Base-by-base conservation (phyloP, 2,329 filamentous ascomycete genomes). In the Tolypocladium endophyticum region DNA sequence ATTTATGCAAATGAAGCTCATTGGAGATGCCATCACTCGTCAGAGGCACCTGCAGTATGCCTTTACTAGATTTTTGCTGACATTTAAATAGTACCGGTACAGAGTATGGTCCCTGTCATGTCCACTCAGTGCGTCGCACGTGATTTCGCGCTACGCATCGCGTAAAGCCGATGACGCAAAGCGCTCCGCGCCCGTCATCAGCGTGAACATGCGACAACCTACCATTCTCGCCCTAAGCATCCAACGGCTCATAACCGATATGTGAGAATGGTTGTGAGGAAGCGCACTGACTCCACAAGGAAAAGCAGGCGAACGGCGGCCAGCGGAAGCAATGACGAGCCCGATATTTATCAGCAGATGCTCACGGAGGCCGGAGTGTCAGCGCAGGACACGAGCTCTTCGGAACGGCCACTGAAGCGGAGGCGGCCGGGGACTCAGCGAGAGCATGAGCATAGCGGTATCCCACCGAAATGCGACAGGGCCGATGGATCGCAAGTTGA, bases 271-370 rank as follows among this genome's bases (percentile, higher is more conserved):
- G 71, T 65, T 57, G 67, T 69, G 61, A 67, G 61, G 60, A 74
- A 66, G 62, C 67, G 68, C 55, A 66, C 57, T 57, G 67, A 60
- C 38, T 64, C 67, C 47, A 66, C 64, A 58, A 66, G 65, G 30
- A 67, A 63, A 52, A 64, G 58, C 58, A 64, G 64, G 28, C 60
- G 61, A 25, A 58, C 52, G 41, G 63, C 57, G 47, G 61, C 59
- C 9, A 60, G 57, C 9, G 60, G 63, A 11, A 60, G 52, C 33
- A 61, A 65, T 23, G 66, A 64, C n/a, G 69, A 66, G 12, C 72
- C 74, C 28, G 70, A 76, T 35, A 72, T 82, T 39, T 81, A 81
- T 64, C 72, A 69, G 50, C 74, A 81, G 62, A 79, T 82, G 78
- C 73, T 82, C 39, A 69, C 69, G 16, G 79, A 81, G 63, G 79